Evolutionary conservation across 139 green algal species (phyloP).

Genomic region (Pseudopediastrum boryanum): DNA sequence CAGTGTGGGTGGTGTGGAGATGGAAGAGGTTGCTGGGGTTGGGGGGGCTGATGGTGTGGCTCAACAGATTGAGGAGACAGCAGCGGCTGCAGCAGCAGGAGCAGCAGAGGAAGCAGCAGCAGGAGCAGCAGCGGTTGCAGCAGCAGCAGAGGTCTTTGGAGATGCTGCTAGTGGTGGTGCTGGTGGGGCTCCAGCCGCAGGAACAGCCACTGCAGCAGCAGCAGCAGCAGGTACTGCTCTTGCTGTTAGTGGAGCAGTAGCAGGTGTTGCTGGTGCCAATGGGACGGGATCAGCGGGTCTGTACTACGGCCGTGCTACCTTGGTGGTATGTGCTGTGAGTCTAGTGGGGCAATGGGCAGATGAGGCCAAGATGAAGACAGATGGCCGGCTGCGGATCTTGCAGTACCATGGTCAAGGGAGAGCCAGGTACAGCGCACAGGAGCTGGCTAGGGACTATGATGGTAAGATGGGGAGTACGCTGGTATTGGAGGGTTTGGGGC

Average conservation of each 20-base stretch:
- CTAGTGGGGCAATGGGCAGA: slow-evolving; percentile 29
- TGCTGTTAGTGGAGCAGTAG: neutral
- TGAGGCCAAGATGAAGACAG: slow-evolving; percentile 6
- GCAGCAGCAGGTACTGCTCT: neutral
- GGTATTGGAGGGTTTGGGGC: no score
- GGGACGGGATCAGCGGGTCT: neutral
- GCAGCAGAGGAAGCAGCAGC: neutral
- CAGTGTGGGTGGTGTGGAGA: neutral
- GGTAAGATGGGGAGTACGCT: no score
- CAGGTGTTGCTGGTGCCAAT: neutral
- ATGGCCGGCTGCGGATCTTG: neutral
- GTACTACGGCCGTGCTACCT: slow-evolving; percentile 18
- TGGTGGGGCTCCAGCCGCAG: neutral
- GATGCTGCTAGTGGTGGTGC: neutral
- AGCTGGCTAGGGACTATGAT: slow-evolving; percentile 27
- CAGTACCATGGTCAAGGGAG: slow-evolving; percentile 26
- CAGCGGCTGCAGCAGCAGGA: neutral
- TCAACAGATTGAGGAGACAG: neutral
- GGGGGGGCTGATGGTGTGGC: no score
- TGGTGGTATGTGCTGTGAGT: slow-evolving; percentile 33
- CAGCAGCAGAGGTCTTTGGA: neutral
- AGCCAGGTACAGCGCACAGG: slow-evolving; percentile 4
- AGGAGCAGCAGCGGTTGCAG: neutral
- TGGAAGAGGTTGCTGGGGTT: neutral
- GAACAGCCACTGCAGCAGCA: neutral